Evolutionary conservation across 805 yeast genomes (phyloP).

Genomic region (Cyberlindnera americana): DNA sequence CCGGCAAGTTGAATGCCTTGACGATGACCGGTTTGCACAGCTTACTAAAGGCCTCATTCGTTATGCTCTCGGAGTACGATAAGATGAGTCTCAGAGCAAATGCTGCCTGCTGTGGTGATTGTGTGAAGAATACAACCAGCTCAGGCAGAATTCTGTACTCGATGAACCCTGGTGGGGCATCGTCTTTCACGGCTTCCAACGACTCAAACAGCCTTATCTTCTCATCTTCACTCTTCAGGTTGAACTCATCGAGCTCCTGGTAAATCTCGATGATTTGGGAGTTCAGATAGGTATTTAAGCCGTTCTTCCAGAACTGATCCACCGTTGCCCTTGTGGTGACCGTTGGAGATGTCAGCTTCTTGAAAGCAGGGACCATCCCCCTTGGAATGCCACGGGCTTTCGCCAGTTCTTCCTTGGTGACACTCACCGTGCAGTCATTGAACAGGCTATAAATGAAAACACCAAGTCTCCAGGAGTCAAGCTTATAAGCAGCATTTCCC

Average conservation of each 20-base stretch:
- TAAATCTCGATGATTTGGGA: slow-evolving; percentile 51
- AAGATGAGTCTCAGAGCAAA: slow-evolving; percentile 28
- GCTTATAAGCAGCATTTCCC: slow-evolving; percentile 37
- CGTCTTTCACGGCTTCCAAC: slow-evolving; percentile 32
- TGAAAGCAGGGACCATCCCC: slow-evolving; percentile 30
- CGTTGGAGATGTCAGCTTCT: slow-evolving; percentile 38
- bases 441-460: slow-evolving; percentile 47
- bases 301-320: slow-evolving; percentile 26
- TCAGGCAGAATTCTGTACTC: slow-evolving; percentile 70
- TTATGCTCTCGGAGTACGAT: slow-evolving; percentile 29
- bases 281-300: slow-evolving; percentile 26
- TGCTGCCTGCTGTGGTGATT: slow-evolving; percentile 28
- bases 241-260: slow-evolving; percentile 51
- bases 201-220: slow-evolving; percentile 44
- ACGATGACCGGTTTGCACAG: slow-evolving; percentile 61
- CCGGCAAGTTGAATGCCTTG: slow-evolving; percentile 59
- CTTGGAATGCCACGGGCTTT: slow-evolving; percentile 33
- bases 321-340: slow-evolving; percentile 37
- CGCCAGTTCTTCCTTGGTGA: slow-evolving; percentile 9
- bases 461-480: slow-evolving; percentile 68
- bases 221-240: slow-evolving; percentile 49
- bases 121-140: slow-evolving; percentile 43
- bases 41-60: slow-evolving; percentile 37
- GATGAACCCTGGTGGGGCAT: slow-evolving; percentile 50
- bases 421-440: slow-evolving; percentile 23